Conservation (phyloP, 257 asterid genomes). For the Marsdenia floribunda region DNA sequence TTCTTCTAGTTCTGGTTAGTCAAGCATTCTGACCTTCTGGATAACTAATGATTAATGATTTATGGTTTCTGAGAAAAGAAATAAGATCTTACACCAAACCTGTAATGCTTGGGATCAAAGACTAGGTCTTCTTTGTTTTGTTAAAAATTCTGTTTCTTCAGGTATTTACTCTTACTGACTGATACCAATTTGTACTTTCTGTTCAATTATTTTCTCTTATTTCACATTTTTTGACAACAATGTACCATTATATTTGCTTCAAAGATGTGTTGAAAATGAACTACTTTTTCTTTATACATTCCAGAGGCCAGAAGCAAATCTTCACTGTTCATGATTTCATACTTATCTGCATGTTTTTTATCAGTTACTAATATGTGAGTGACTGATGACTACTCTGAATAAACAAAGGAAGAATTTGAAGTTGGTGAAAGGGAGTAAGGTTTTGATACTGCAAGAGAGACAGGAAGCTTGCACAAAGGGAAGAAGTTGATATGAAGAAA, state of each 20-base stretch:
- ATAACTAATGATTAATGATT: not conserved
- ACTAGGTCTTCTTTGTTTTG: not conserved
- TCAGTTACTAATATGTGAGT: not conserved
- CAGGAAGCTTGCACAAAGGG: not conserved
- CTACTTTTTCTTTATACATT: not conserved
- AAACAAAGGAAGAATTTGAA: constrained; percentile 9
- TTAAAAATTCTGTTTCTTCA: not conserved
- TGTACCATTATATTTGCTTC: not conserved
- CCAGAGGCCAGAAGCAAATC: not conserved
- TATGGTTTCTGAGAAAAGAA: not conserved
- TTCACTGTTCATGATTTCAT: not conserved
- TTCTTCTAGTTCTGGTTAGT: not conserved
- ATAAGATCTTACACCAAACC: not conserved
- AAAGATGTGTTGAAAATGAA: not conserved
- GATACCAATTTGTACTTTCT: not conserved
- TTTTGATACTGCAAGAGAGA: not conserved
- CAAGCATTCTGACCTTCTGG: not conserved
- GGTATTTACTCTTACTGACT: not conserved
- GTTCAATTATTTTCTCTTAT: not conserved
- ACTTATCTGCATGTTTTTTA: not conserved
- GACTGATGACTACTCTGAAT: not conserved
- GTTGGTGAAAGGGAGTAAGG: not conserved
- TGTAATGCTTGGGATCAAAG: not conserved
- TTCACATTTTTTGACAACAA: not conserved
- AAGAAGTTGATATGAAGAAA: constrained; percentile 10